Base-by-base conservation (phyloP, 768 basidiomycete species). In the Tulasnella sp. region DNA sequence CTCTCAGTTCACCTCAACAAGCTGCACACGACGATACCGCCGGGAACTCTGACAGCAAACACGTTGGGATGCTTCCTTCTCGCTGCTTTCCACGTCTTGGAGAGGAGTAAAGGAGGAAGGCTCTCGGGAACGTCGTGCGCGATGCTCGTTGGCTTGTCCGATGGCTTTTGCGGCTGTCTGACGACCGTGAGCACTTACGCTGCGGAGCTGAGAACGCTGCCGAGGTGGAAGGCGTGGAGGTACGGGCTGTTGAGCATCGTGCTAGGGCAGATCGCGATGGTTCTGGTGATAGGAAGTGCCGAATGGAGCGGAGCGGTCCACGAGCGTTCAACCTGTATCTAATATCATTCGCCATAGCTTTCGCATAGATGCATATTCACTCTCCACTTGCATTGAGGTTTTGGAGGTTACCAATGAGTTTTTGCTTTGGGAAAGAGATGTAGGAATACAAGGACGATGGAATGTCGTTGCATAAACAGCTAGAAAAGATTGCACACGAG, bases 81-180 rank as follows among this genome's bases (percentile, higher is more conserved):
- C 29, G 90, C 89, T 22, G 82, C 84, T 29, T 88, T 90, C 76
- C 88, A 87, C 76, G 87, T 91, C 67, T 79, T 94, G 52, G 91
- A 94, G 78, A 85, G 87, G 72, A 81, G 81, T 12, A 14, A 44
- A 34, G 35, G 69, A 34, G 42, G 72, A 26, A 66, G 59, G 44
- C 34, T 63, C 6, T n/a, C 44, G 34, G 29, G 9, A 1, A 74
- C 83, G 73, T 83, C 86, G 39, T 97, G 95, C 77, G 83, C 86
- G 32, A 82, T 93, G 22, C 79, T 98, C 47, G 89, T 92, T 77
- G 95, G 94, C 1, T 80, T 98, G 41, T 83, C 84, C 29, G 94
- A 98, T 78, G 97, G 97, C 7, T 98, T 94, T 78, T 98, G 95
- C 78, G 97, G 95, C 12, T 95, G 94, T 81, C 83, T 98, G 76